Conservation (phyloP, 2,329 filamentous ascomycete genomes). For the Colletotrichum gigasporum region DNA sequence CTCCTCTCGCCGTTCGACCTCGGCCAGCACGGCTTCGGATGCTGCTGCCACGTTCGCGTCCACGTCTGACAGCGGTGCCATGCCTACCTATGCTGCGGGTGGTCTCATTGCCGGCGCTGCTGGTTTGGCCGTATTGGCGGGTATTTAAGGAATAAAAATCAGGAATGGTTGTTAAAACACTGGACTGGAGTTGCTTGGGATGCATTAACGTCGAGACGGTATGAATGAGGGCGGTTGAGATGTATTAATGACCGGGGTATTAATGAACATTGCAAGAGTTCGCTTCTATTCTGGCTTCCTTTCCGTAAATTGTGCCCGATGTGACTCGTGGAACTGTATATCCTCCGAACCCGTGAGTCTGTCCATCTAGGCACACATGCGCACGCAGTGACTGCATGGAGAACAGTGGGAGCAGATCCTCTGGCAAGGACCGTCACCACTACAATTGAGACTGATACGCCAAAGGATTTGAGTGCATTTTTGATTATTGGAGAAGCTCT, state of each 20-base stretch:
- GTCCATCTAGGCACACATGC: too few relatives aligned
- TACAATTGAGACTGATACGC: too few relatives aligned
- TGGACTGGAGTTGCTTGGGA: not conserved
- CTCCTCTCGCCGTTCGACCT: not conserved
- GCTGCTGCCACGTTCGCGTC: constrained; percentile 17
- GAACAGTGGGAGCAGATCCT: too few relatives aligned
- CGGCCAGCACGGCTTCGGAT: constrained; percentile 20
- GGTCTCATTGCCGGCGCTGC: constrained; percentile 38
- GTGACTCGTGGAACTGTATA: too few relatives aligned
- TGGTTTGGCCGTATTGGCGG: constrained; percentile 40
- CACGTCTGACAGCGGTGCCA: constrained; percentile 34
- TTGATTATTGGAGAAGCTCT: not conserved
- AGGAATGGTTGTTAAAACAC: too few relatives aligned
- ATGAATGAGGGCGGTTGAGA: not conserved
- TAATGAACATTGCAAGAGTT: constrained; percentile 1
- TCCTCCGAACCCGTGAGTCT: too few relatives aligned
- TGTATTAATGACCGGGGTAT: not conserved
- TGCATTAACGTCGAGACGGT: not conserved
- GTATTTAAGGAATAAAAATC: constrained; percentile 33
- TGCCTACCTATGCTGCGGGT: constrained; percentile 38
- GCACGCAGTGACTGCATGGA: too few relatives aligned
- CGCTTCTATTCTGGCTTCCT: too few relatives aligned
- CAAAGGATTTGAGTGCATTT: not conserved
- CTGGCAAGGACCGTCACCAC: too few relatives aligned
- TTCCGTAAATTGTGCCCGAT: too few relatives aligned